Evolutionary conservation across 768 basidiomycete genomes (phyloP), one percentile per base, ranked within the genome.

Genomic region (Rhizopogon salebrosus): DNA sequence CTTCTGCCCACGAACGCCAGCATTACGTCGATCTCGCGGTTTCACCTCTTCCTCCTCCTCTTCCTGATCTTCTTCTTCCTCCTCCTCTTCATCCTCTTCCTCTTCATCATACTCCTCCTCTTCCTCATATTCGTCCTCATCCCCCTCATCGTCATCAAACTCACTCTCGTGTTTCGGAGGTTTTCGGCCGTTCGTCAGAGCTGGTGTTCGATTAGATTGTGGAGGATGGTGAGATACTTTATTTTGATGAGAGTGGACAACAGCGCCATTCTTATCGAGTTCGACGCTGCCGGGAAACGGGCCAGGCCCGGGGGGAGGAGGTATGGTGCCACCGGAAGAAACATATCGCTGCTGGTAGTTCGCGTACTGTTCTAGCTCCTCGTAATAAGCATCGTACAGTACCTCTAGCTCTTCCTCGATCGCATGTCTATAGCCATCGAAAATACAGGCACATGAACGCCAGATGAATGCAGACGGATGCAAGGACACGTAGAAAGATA

Each of bases 351-450:
- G 90, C 80, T 95, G 92, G 77, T 91, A 89, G 75, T 92, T 89
- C 73, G 95, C 97, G 83, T 98, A 98, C 77, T 89, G 87, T 81
- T 97, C 92, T 79, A 99, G 87, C 81, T 98, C 95, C 72, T 97
- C 92, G 84, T 98, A 98, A 83, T 98, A 99, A 78, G 95, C 94
- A 82, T 98, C 95, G 83, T 99, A 99, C 75, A 98, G 87, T 77
- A 94, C 92, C 80, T 98, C 93, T 72, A 99, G 89, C 80, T 99
- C 97, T 77, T 95, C 92, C 79, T 99, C 97, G 78, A 99, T 98
- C 58, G 95, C 95, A 77, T 89, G 87, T 63, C 92, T 95, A 65
- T 62, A 59, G 41, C 49, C 55, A 60, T 50, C 56, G 58, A 52
- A 48, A 41, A 62, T 42, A 29, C 53, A 58, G 49, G 43, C 55